Evolutionary conservation across 169 alveolate genomes (phyloP).

Genomic region (Toxoplasma gondii): DNA sequence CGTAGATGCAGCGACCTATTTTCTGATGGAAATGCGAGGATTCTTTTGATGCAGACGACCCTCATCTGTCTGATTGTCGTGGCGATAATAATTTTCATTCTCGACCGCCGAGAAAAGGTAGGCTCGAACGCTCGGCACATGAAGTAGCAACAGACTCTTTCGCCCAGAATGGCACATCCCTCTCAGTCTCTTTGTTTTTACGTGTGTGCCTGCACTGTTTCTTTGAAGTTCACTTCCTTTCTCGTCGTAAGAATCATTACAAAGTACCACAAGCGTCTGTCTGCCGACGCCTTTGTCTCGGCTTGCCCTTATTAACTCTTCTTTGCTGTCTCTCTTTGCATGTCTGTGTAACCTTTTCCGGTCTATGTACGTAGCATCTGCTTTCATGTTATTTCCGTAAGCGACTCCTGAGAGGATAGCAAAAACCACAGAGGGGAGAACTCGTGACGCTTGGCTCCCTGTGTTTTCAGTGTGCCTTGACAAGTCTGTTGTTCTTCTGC

Average conservation of each 20-base stretch:
- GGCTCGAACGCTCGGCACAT: background rate
- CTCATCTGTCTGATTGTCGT: constrained; percentile 53
- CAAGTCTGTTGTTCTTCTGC: background rate
- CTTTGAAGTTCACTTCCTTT: too few species aligned
- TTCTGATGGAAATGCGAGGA: too few species aligned
- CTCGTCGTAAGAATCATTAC: too few species aligned
- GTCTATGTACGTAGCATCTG: background rate
- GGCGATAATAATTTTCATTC: constrained; percentile 47
- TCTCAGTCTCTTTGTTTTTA: background rate
- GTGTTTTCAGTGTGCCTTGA: too few species aligned
- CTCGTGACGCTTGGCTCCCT: too few species aligned
- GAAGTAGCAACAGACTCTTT: background rate
- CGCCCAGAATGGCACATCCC: background rate
- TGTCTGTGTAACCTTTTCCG: background rate
- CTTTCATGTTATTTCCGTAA: too few species aligned
- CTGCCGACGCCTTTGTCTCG: background rate
- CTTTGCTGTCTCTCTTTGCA: background rate
- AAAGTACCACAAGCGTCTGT: too few species aligned
- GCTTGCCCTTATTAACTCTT: background rate
- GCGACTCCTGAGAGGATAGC: too few species aligned
- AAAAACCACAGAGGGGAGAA: too few species aligned
- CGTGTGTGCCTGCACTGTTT: background rate
- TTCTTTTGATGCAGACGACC: constrained; percentile 44
- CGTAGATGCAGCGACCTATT: too few species aligned
- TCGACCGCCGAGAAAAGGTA: constrained; percentile 62